phyloP scores from a whole-genome alignment of 2,329 filamentous ascomycete species.

The Akanthomyces dipterigenus region DNA sequence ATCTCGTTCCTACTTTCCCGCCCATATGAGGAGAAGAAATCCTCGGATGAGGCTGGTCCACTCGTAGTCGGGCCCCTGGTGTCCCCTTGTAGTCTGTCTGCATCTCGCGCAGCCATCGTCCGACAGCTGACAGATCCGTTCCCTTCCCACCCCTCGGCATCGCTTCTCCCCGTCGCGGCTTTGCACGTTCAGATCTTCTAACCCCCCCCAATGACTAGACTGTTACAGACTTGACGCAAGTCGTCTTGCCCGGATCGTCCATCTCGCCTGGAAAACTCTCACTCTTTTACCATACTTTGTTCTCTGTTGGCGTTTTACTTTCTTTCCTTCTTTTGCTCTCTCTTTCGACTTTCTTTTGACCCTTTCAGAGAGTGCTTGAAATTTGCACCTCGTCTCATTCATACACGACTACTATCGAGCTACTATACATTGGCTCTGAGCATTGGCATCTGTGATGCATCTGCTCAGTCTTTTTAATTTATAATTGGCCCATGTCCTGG shows the following conservation, averaged over 20 bases:
- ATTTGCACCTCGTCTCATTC: background rate
- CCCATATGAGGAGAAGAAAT: background rate
- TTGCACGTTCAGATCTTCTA: background rate
- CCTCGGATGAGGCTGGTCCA: background rate
- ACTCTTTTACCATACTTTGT: slow-evolving; percentile 15
- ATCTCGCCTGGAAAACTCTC: slow-evolving; percentile 11
- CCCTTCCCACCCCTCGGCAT: background rate
- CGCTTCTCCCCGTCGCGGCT: background rate
- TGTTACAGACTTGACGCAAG: slow-evolving; percentile 12
- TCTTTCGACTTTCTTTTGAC: background rate
- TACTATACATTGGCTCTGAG: background rate
- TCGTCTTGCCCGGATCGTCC: slow-evolving; percentile 3
- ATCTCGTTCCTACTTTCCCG: background rate
- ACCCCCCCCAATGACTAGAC: background rate
- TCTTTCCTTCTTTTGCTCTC: slow-evolving; percentile 8
- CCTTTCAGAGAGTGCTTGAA: slow-evolving; percentile 7
- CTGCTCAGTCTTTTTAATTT: background rate
- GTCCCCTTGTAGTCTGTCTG: background rate
- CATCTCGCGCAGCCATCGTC: background rate
- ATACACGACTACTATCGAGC: background rate
- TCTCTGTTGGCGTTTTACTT: slow-evolving; percentile 16
- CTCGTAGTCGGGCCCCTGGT: background rate
- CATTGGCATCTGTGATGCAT: slow-evolving; percentile 7
- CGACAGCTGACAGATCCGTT: background rate
- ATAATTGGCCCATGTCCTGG: background rate